Evolutionary conservation across 495 filamentous ascomycete species (phyloP).

Genomic region (Hypoxylon cercidicola): DNA sequence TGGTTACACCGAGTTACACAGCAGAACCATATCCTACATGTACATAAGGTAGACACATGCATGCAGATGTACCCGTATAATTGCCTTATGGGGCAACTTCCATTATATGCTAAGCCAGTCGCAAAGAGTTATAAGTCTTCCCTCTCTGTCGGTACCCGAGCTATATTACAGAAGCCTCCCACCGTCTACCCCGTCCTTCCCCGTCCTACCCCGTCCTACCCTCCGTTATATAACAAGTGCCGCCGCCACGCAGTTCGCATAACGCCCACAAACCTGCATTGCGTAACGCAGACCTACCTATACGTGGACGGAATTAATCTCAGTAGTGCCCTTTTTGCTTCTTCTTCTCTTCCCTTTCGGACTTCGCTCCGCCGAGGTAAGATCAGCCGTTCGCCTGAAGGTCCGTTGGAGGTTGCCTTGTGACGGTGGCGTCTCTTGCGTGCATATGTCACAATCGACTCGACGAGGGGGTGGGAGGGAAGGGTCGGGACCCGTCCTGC

Average conservation of each 20-base stretch:
- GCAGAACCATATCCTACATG: neutral
- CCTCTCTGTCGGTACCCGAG: neutral
- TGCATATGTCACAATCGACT: conserved; percentile 25
- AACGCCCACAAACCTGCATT: neutral
- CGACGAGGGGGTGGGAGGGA: conserved; percentile 9
- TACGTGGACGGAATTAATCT: too few species aligned
- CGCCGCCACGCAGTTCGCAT: conserved; percentile 3
- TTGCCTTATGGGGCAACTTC: conserved; percentile 24
- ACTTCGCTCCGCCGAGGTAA: conserved; percentile 9
- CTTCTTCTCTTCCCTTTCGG: conserved; percentile 26
- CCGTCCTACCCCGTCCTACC: too few species aligned
- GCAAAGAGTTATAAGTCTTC: too few species aligned
- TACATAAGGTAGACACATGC: neutral
- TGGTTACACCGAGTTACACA: conserved; percentile 23
- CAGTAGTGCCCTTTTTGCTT: neutral
- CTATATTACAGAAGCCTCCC: too few species aligned
- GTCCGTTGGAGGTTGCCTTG: conserved; percentile 22
- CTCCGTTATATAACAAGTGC: too few species aligned
- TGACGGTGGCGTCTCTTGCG: conserved; percentile 21
- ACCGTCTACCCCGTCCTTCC: too few species aligned
- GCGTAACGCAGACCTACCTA: too few species aligned
- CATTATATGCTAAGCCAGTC: neutral
- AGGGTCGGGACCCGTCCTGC: conserved; percentile 33
- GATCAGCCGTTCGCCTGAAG: conserved; percentile 24
- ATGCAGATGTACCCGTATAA: too few species aligned